Evolutionary conservation across 1,284 basidiomycete species (phyloP).

Genomic region (Leccinum subfulvum): DNA sequence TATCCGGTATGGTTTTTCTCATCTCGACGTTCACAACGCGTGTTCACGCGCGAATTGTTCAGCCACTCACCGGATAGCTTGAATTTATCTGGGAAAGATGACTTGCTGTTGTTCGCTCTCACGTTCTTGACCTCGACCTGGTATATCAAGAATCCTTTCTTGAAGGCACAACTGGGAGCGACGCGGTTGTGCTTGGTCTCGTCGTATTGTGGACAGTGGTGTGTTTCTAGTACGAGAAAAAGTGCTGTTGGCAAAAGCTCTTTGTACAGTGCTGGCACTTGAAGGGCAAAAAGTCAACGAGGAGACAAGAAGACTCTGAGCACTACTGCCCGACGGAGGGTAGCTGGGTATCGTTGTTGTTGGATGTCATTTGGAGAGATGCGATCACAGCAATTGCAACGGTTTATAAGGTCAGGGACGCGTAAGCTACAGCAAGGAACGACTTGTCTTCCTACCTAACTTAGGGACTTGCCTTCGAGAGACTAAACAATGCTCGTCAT

Average conservation of each 20-base stretch:
- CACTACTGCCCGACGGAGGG: conserved; percentile 72
- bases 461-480: no score
- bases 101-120: no score
- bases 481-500: conserved; percentile 20
- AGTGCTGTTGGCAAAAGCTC: conserved; percentile 74
- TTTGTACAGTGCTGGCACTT: conserved; percentile 71
- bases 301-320: conserved; percentile 56
- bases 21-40: no score
- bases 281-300: conserved; percentile 81
- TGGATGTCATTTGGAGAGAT: conserved; percentile 11
- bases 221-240: conserved; percentile 59
- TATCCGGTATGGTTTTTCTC: no score
- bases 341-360: conserved; percentile 46
- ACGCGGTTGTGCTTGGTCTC: conserved; percentile 66
- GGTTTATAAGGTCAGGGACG: conserved; percentile 27
- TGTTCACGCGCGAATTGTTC: no score
- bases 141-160: no score
- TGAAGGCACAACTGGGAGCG: conserved; percentile 60
- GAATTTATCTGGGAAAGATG: no score
- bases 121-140: no score
- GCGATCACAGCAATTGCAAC: neutral
- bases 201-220: conserved; percentile 69
- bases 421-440: conserved; percentile 19
- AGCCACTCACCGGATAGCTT: no score
- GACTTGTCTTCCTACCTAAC: no score